These are phyloP conservation scores for Stevia rebaudiana DNA, from an alignment of 140 eudicot genomes.

Conservation along the genomic window DNA sequence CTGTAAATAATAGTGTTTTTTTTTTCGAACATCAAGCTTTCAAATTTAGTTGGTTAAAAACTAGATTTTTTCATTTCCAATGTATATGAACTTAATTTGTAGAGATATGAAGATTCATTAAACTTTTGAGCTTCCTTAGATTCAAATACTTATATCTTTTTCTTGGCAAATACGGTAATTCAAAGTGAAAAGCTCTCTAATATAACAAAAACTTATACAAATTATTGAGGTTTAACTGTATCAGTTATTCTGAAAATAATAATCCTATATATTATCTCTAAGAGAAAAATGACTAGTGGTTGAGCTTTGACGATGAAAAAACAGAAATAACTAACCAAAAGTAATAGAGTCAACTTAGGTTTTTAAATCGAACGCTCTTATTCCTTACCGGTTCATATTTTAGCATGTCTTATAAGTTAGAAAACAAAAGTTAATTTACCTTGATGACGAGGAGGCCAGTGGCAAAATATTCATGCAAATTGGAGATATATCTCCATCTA, in stretches of 20 bases:
- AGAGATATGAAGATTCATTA: no score
- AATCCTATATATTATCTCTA: not conserved
- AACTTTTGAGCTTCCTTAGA: no score
- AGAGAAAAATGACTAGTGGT: not conserved
- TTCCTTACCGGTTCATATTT: not conserved
- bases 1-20: no score
- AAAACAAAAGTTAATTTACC: constrained; percentile 26
- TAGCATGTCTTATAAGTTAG: not conserved
- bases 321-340: not conserved
- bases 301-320: not conserved
- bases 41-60: no score
- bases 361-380: not conserved
- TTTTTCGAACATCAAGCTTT: no score
- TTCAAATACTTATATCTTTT: no score
- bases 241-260: not conserved
- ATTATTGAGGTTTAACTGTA: not conserved
- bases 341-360: constrained; percentile 3
- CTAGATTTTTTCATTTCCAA: no score
- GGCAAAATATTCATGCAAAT: constrained; percentile 67
- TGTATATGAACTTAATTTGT: no score
- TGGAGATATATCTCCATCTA: constrained; percentile 89
- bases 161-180: no score
- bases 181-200: no score
- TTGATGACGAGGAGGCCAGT: constrained; percentile 50
- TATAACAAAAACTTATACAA: no score